Evolutionary conservation across 2,329 filamentous ascomycete species (phyloP), one percentile per base, ranked within the genome.

Genomic region (Trichoderma sp.): DNA sequence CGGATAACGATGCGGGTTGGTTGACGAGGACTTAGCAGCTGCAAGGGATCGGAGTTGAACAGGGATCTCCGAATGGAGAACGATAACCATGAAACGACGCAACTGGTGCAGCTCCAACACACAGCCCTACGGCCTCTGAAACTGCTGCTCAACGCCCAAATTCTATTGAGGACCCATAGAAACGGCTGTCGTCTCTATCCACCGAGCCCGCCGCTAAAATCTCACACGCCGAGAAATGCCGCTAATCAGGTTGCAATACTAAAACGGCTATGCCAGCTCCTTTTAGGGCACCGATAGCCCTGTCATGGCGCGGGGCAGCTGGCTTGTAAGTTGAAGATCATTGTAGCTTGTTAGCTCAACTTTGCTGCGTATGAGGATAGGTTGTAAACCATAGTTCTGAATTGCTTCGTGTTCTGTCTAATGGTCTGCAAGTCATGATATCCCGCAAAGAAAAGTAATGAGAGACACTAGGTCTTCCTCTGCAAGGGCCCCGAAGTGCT

Each of bases 91-190:
- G 37, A 40, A 40, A 40, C 16, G 7, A 19, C 40, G 40, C 3
- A n/a, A 19, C 37, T 40, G 37, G 7, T 7, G 8, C 43, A 4
- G 43, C 47, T 27, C 5, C 10, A 1, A 7, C n/a, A 7, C n/a
- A 43, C 61, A 64, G 52, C 61, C 61, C 49, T 64, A 64, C 35
- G 61, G 40, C 19, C 24, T 27, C 6, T 31, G 40, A 55, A 64
- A 64, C 16, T 29, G 29, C 24, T 21, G 24, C 59, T 62, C 43
- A 52, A 35, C 4, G n/a, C 31, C 40, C 40, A 62, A 40, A 14
- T 62, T 19, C 40, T 53, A 29, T 53, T 13, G 21, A 3, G 2
- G 40, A 35, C 40, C 43, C 43, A 49, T 21, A 8, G 8, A 21
- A 47, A 19, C 29, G 59, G 29, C 19, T 19, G 27, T 47, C 16